Evolutionary conservation across 495 filamentous ascomycete species (phyloP).

Genomic region (Talaromyces stipitatus): DNA sequence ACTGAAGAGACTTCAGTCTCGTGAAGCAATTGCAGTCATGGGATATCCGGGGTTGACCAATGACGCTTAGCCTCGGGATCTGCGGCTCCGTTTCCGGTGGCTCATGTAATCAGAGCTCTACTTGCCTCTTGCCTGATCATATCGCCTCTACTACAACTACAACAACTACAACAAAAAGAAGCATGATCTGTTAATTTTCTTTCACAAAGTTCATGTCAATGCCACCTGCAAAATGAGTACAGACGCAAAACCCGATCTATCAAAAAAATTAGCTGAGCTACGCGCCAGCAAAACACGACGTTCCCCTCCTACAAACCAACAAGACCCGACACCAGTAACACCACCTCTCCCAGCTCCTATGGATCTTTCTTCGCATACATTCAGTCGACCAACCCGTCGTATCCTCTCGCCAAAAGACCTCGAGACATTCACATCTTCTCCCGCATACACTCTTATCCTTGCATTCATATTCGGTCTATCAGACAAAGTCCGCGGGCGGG

Average conservation of each 20-base stretch:
- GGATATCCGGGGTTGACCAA: not conserved
- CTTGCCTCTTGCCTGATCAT: not conserved
- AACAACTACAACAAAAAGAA: too few species aligned
- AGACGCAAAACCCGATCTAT: constrained; percentile 45
- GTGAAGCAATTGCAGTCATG: not conserved
- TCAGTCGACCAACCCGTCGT: constrained; percentile 59
- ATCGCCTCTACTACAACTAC: not conserved
- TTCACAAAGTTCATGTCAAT: not conserved
- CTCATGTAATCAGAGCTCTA: not conserved
- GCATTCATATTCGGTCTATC: constrained; percentile 82
- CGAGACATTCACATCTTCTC: constrained; percentile 68
- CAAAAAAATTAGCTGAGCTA: constrained; percentile 59
- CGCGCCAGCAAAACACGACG: constrained; percentile 52
- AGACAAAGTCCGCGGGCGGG: constrained; percentile 68
- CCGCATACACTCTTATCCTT: constrained; percentile 67
- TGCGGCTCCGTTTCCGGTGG: not conserved
- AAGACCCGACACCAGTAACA: constrained; percentile 62
- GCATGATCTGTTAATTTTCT: too few species aligned
- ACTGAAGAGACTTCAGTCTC: not conserved
- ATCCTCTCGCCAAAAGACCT: constrained; percentile 79
- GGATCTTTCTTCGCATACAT: constrained; percentile 52
- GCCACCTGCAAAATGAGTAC: constrained; percentile 8
- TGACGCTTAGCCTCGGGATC: not conserved
- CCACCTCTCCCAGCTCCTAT: constrained; percentile 64
- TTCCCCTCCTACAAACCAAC: constrained; percentile 38